Evolutionary conservation across 2,329 filamentous ascomycete species (phyloP).

Genomic region (Chrysoporthe austroafricana): DNA sequence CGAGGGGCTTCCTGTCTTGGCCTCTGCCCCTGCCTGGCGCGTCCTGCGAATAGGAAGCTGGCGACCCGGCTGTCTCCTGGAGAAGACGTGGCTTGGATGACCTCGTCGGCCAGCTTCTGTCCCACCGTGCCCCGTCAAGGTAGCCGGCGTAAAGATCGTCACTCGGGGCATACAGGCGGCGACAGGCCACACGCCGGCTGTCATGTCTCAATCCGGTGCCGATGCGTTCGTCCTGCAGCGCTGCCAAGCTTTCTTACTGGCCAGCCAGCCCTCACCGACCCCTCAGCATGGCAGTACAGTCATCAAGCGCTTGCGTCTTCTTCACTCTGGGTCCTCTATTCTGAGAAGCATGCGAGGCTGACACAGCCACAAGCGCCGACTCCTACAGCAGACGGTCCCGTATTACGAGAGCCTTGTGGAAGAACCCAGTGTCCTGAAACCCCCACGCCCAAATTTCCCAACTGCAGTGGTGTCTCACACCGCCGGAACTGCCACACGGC

Average conservation of each 20-base stretch:
- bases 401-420: conserved; percentile 1
- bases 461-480: conserved; percentile 24
- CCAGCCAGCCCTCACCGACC: conserved; percentile 9
- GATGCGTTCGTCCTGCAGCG: background rate
- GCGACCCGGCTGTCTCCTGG: too few species aligned
- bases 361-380: conserved; percentile 3
- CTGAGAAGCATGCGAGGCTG: background rate
- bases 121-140: background rate
- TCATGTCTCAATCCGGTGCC: background rate
- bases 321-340: background rate
- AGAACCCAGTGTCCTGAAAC: conserved; percentile 3
- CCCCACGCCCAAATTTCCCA: conserved; percentile 5
- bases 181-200: background rate
- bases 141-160: too few species aligned
- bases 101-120: background rate
- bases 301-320: background rate
- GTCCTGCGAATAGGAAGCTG: too few species aligned
- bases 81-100: too few species aligned
- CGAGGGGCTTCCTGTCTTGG: too few species aligned
- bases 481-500: conserved; percentile 17
- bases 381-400: background rate
- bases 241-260: background rate
- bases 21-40: too few species aligned
- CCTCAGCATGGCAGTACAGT: background rate
- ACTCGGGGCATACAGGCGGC: background rate